Base-by-base conservation (phyloP, 768 basidiomycete genomes). In the Russula olivacea region DNA sequence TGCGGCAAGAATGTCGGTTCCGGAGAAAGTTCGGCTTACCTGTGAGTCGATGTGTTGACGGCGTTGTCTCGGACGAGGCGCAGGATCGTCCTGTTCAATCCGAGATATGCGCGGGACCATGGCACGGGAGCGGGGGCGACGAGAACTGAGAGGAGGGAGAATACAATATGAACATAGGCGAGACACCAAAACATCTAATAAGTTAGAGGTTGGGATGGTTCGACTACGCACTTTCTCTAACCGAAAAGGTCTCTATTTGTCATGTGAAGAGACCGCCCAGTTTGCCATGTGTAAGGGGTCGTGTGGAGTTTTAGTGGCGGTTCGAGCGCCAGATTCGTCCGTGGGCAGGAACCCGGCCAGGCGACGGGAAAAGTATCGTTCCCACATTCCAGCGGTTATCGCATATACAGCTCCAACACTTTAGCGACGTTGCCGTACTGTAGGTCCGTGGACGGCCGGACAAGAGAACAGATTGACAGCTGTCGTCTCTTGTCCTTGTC, bases 51-150 rank as follows among this genome's bases (percentile, higher is more conserved):
- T 23, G 70, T 69, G 61, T 72, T 66, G 28, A 70, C 34, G 58
- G 71, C 57, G 51, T 74, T 71, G 10, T 65, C 61, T 55, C 69
- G 68, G 32, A 76, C 73, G 2, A 38, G 54, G 19, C 25, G 48
- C 14, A 60, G 25, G 38, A 45, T 3, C 10, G 63, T 55, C 12
- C 12, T 50, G 48, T 60, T 64, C 30, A 50, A 30, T 12, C 53
- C 47, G 4, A 38, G 19, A 55, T 8, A 32, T 40, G 2, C 54
- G 32, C 17, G 53, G 62, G 38, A 17, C 38, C 0, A 17, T 47
- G 9, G 45, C n/a, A 60, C 54, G 1, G 28, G 21, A 25, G 40
- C 19, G n/a, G 40, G 15, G 54, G 32, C 15, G 28, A 32, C 32
- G n/a, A 56, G 40, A 41, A 12, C 4, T 12, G 30, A 52, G n/a